Base-by-base conservation (phyloP, 1,139 yeast genomes). In the Kodamaea sp. region DNA sequence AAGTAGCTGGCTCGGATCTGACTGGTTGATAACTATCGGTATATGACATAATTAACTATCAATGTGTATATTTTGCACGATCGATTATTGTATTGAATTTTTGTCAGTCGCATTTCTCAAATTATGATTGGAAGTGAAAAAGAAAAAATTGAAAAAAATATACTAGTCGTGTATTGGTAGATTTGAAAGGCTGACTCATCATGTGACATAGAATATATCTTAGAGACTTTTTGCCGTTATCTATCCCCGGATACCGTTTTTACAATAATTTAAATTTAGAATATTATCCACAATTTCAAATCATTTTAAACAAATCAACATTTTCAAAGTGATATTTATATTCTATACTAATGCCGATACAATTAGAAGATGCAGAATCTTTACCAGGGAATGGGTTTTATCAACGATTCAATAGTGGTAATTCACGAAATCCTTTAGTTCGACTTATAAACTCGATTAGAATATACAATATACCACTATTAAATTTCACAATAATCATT, bases 401-500 rank as follows among this genome's bases (percentile, higher is more conserved):
- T 22, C 38, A 31, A 24, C 27, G 38, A 12, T 15, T 35, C 28
- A 26, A 24, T 8, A 25, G 20, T 10, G 20, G 24, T 22, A 31
- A 15, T 23, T 27, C 32, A 9, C 29, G 39, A 11, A 39, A 47
- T 24, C 43, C 41, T 6, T 46, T 60, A 26, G 58, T 62, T 4
- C 53, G 63, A 29, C 39, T 64, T 6, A 44, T 68, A 40, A 71
- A 70, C 43, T 54, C 66, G 15, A 43, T 64, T 6, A 52, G 77
- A 29, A 48, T 70, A 23, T 55, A 62, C 46, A 67, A 69, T 45
- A 57, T 72, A 7, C 86, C 89, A 0, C 38, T 73, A 0, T 48
- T 81, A 34, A 84, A 82, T 53, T 74, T 79, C 63, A 40, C 65
- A 8, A 74, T 83, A 20, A 65, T 83, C 8, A 35, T 62, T 1